Evolutionary conservation across 345 rosid species (phyloP).

Genomic region (Eutrema japonicum): DNA sequence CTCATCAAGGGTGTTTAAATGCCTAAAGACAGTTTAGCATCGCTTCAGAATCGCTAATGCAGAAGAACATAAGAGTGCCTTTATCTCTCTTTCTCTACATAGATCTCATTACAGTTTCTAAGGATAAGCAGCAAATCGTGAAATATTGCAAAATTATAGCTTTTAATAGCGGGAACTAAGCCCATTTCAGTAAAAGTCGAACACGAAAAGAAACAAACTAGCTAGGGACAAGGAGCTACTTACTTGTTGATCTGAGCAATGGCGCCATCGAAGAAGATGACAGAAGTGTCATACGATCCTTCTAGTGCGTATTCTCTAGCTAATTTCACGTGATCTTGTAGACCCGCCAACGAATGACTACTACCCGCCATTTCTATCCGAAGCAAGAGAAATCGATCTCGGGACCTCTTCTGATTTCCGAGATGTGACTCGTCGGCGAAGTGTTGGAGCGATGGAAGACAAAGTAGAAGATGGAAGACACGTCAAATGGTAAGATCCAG

Average conservation of each 20-base stretch:
- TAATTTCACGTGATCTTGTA: constrained; percentile 95
- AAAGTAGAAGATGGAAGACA: constrained; percentile 37
- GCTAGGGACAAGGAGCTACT: constrained; percentile 23
- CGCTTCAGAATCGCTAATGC: not conserved
- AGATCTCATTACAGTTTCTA: constrained; percentile 2
- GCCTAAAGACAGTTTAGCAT: constrained; percentile 50
- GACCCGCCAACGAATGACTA: constrained; percentile 70
- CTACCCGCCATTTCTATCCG: constrained; percentile 53
- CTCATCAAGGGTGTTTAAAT: constrained; percentile 78
- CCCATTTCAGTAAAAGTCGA: constrained; percentile 1
- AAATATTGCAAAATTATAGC: not conserved
- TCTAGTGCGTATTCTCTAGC: constrained; percentile 95
- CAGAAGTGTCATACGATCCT: constrained; percentile 91
- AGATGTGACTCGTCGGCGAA: constrained; percentile 55
- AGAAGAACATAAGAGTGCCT: not conserved
- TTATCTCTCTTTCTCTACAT: not conserved
- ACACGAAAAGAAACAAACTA: not conserved
- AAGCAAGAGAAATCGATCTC: constrained; percentile 23
- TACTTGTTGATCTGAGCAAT: constrained; percentile 99
- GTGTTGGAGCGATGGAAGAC: constrained; percentile 45
- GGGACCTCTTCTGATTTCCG: constrained; percentile 20
- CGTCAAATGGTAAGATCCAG: constrained; percentile 30
- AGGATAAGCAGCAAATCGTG: not conserved
- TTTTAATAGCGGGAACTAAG: not conserved
- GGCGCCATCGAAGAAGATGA: constrained; percentile 99